Evolutionary conservation across 2,329 filamentous ascomycete genomes (phyloP), one percentile per base, ranked within the genome.

Genomic region (Colletotrichum sidae): DNA sequence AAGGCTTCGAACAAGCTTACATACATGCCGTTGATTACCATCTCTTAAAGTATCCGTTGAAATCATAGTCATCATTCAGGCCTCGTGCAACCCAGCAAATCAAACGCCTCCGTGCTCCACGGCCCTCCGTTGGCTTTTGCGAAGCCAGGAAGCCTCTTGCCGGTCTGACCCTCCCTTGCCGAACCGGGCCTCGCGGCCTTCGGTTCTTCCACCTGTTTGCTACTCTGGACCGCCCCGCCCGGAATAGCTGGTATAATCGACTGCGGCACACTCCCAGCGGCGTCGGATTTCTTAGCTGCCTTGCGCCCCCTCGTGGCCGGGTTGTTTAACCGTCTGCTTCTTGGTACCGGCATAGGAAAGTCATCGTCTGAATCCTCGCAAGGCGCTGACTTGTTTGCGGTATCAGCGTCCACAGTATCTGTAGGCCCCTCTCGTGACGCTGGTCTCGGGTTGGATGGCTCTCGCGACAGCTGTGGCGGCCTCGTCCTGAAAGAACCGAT

Each of bases 51-150:
- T n/a, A 46, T 9, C 8, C 8, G n/a, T 17, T 6, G 44, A 15
- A 25, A 25, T 17, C 8, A 15, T 7, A 2, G 13, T 9, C 44
- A 15, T 58, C 49, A 65, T 74, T 52, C 79, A 41, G 89, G 90
- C 52, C 86, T 81, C 71, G 83, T 87, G 71, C 80, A 85, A 42
- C 86, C 88, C 67, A 92, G 85, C 51, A 92, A 72, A 73, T 92
- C 90, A 69, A 86, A 82, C 1, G 90, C 89, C 72, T 92, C 90
- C 33, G 82, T 84, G 69, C 88, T 92, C 90, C 90, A 92, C 0
- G 90, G 86, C 3, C 89, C 89, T 13, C 85, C 79, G 69, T 85
- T 86, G 3, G 81, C 83, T 70, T 79, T 83, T 2, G 76, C 76
- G 61, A 86, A 84, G 2, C 79, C 80, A 9, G 81, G 78, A 63